A percentile compares a stretch with the other conserved stretches of the same genome.
Evolutionary conservation across 1,284 basidiomycete species (phyloP).

Genomic region (Leccinum pallidistipes): DNA sequence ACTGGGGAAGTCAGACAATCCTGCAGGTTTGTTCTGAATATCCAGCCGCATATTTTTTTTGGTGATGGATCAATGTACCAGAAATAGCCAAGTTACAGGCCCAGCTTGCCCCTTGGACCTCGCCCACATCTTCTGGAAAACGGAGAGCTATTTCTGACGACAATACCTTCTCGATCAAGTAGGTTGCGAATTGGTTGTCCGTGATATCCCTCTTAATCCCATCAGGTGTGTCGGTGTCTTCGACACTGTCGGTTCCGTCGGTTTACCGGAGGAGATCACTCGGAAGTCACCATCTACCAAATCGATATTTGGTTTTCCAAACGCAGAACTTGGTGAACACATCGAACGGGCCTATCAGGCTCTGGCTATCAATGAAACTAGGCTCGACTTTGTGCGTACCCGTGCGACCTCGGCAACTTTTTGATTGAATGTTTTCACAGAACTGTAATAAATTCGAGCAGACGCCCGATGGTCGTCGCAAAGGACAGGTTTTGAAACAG

Average conservation of each 20-base stretch:
- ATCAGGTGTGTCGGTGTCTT: slow-evolving; percentile 68
- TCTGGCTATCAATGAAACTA: slow-evolving; percentile 62
- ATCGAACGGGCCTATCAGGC: slow-evolving; percentile 65
- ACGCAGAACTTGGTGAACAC: slow-evolving; percentile 59
- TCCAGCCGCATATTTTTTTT: not conserved
- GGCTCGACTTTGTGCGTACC: slow-evolving; percentile 61
- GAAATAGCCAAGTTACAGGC: slow-evolving; percentile 45
- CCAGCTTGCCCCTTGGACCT: slow-evolving; percentile 53
- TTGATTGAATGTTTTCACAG: slow-evolving; percentile 34
- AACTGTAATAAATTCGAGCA: slow-evolving; percentile 63
- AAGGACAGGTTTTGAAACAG: slow-evolving; percentile 62
- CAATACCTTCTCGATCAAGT: slow-evolving; percentile 63
- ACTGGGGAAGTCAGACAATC: slow-evolving; percentile 52
- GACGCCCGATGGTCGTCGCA: slow-evolving; percentile 48
- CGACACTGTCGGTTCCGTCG: slow-evolving; percentile 70
- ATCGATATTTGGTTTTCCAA: slow-evolving; percentile 63
- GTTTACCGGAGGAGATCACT: slow-evolving; percentile 63
- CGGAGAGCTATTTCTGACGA: slow-evolving; percentile 46
- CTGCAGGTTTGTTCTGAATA: slow-evolving; percentile 40
- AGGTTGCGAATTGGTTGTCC: slow-evolving; percentile 15
- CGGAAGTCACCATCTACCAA: slow-evolving; percentile 38
- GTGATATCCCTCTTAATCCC: slow-evolving; percentile 7
- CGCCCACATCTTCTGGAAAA: slow-evolving; percentile 50
- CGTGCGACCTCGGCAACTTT: not conserved
- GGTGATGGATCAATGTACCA: slow-evolving; percentile 22